Evolutionary conservation across 2,329 filamentous ascomycete species (phyloP).

Genomic region (Emmonsia crescens): DNA sequence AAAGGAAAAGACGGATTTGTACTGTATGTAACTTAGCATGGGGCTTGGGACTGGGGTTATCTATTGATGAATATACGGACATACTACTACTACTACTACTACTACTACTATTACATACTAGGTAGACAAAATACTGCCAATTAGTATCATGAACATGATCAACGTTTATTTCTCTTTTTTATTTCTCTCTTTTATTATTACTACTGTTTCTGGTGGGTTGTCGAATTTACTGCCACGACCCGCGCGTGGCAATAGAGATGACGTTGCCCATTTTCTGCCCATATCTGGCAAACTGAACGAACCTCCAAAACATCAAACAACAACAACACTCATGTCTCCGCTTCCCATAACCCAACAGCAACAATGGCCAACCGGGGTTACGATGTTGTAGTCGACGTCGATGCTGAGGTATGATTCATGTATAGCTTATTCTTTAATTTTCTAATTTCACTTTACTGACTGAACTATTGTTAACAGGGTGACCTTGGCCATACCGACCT

Average conservation of each 20-base stretch:
- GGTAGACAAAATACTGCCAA: background rate
- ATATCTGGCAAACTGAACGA: slow-evolving; percentile 1
- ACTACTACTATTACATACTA: background rate
- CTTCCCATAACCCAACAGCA: slow-evolving; percentile 14
- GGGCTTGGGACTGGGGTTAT: background rate
- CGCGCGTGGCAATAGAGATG: slow-evolving; percentile 8
- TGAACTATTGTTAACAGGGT: slow-evolving; percentile 47
- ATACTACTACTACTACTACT: background rate
- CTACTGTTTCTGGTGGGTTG: too few species aligned
- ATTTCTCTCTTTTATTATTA: too few species aligned
- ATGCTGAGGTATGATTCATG: slow-evolving; percentile 65
- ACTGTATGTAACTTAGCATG: background rate
- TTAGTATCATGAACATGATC: background rate
- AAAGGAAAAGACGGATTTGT: background rate
- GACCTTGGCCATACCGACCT: slow-evolving; percentile 97
- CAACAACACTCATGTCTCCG: background rate
- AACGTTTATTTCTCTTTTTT: too few species aligned
- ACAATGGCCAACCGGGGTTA: slow-evolving; percentile 76
- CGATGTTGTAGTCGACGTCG: slow-evolving; percentile 94
- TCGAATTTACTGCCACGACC: slow-evolving; percentile 8
- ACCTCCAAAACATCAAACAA: background rate
- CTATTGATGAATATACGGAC: background rate
- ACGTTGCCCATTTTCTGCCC: background rate
- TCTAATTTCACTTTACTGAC: background rate
- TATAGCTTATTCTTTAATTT: background rate